Evolutionary conservation across 2,329 filamentous ascomycete species (phyloP).

Genomic region (Pezicula radicicola): DNA sequence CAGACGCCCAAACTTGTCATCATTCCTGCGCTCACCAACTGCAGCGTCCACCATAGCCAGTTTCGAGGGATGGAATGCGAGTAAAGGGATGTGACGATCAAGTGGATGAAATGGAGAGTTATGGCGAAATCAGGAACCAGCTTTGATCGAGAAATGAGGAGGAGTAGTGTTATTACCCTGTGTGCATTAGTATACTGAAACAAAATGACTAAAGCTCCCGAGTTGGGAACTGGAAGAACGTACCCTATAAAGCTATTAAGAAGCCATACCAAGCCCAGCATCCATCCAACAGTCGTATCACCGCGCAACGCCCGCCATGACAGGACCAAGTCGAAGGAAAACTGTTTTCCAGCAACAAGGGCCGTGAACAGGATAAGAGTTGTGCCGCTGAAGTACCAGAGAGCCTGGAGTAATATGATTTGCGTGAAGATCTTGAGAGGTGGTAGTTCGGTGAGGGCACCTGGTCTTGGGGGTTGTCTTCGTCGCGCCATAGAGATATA

Average conservation of each 20-base stretch:
- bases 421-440: constrained; percentile 65
- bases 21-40: constrained; percentile 54
- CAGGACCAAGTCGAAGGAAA: constrained; percentile 56
- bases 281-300: constrained; percentile 70
- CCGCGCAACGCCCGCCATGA: constrained; percentile 62
- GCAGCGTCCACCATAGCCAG: constrained; percentile 81
- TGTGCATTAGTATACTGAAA: constrained; percentile 2
- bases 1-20: constrained; percentile 78
- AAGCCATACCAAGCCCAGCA: constrained; percentile 64
- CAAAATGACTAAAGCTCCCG: too few relatives aligned
- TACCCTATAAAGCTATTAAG: constrained; percentile 63
- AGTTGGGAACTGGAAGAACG: constrained; percentile 24
- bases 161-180: constrained; percentile 79
- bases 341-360: constrained; percentile 59
- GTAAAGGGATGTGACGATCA: constrained; percentile 76
- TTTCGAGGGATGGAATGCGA: constrained; percentile 72
- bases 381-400: constrained; percentile 61
- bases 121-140: constrained; percentile 93
- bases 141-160: constrained; percentile 85
- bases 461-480: constrained; percentile 61
- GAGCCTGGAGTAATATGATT: constrained; percentile 61
- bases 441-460: constrained; percentile 63
- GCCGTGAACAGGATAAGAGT: constrained; percentile 66
- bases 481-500: constrained; percentile 34
- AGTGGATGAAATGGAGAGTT: constrained; percentile 81